Evolutionary conservation across 2,329 filamentous ascomycete species (phyloP).

Genomic region (Cytospora piceae): DNA sequence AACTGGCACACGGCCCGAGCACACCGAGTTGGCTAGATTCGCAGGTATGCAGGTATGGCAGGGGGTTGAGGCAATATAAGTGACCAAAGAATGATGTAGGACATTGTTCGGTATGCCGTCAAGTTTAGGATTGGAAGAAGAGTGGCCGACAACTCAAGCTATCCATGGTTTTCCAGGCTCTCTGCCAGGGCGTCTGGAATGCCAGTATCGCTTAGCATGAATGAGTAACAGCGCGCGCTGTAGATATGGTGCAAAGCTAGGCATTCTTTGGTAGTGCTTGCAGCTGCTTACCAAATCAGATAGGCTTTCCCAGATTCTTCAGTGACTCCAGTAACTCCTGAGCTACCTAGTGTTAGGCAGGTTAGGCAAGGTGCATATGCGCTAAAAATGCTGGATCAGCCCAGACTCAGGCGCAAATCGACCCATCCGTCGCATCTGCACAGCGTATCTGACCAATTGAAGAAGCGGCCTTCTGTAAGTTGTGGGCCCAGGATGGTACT

Average conservation of each 20-base stretch:
- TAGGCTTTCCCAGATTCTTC: neutral
- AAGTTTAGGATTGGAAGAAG: neutral
- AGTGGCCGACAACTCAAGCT: neutral
- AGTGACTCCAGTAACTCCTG: neutral
- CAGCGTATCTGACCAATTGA: neutral
- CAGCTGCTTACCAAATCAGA: neutral
- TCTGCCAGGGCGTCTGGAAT: neutral
- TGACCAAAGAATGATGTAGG: neutral
- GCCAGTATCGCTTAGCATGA: neutral
- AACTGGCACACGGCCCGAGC: neutral
- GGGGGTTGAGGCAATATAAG: neutral
- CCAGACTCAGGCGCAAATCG: slow-evolving; percentile 35
- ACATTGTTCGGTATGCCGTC: neutral
- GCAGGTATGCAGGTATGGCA: too few relatives aligned
- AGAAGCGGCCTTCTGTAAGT: neutral
- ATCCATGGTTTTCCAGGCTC: too few relatives aligned
- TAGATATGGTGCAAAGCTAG: too few relatives aligned
- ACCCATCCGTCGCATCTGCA: slow-evolving; percentile 30
- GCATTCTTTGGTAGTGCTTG: too few relatives aligned
- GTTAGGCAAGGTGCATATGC: slow-evolving; percentile 8
- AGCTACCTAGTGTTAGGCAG: neutral
- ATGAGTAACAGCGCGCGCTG: too few relatives aligned
- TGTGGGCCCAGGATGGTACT: neutral
- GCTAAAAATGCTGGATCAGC: slow-evolving; percentile 32
- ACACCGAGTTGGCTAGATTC: neutral